phyloP scores from a whole-genome alignment of 306 rosid genomes.

The Purshia tridentata region DNA sequence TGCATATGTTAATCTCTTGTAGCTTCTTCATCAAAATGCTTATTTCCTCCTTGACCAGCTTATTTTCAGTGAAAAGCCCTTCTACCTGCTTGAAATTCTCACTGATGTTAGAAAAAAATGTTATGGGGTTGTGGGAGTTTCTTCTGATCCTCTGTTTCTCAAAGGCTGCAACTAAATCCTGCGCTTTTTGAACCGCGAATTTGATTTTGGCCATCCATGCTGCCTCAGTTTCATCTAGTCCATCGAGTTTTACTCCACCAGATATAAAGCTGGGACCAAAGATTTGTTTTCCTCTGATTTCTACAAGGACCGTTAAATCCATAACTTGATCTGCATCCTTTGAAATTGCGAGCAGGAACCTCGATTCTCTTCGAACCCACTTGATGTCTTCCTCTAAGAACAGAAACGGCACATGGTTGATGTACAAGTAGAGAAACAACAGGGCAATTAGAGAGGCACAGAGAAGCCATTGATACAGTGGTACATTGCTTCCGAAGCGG shows the following conservation, averaged over 20 bases:
- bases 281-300: neutral
- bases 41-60: neutral
- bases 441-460: neutral
- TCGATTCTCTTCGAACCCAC: constrained; percentile 29
- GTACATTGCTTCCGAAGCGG: neutral
- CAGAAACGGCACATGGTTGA: neutral
- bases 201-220: constrained; percentile 21
- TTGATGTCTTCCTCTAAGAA: constrained; percentile 12
- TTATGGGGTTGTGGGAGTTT: neutral
- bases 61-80: neutral
- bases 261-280: constrained; percentile 14
- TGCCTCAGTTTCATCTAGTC: constrained; percentile 5
- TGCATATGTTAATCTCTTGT: neutral
- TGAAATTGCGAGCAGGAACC: constrained; percentile 16
- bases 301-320: neutral
- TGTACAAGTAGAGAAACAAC: neutral
- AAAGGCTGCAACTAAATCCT: constrained; percentile 1
- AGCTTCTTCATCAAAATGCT: neutral
- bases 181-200: neutral
- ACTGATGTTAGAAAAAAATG: neutral
- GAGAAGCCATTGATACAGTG: neutral
- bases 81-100: neutral
- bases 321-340: constrained; percentile 13
- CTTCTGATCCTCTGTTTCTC: neutral
- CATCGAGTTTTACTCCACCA: neutral